Evolutionary conservation across 1,284 basidiomycete genomes (phyloP).

Genomic region (Ustilago hordei): DNA sequence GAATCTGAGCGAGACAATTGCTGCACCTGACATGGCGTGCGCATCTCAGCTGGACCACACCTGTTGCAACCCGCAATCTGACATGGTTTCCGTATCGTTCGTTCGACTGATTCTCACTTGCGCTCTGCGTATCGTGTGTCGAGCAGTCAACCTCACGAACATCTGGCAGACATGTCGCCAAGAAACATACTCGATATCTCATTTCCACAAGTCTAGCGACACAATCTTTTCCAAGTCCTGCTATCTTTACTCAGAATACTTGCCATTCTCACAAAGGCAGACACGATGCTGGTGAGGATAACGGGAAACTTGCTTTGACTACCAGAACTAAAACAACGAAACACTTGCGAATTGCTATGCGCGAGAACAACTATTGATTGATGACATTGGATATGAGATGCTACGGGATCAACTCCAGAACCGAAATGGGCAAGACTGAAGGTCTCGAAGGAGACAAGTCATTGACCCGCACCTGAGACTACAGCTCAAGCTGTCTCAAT

Average conservation of each 20-base stretch:
- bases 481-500: conserved; percentile 34
- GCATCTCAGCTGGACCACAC: no score
- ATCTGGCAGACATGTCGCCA: no score
- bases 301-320: background rate
- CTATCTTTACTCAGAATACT: background rate
- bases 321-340: background rate
- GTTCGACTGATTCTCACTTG: no score
- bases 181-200: no score
- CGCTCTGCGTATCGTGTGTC: no score
- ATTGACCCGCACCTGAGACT: background rate
- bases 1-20: no score
- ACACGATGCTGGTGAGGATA: background rate
- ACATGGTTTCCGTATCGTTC: no score
- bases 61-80: no score
- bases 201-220: background rate
- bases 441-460: background rate
- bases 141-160: no score
- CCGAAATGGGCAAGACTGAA: background rate
- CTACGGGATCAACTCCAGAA: background rate
- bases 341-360: background rate
- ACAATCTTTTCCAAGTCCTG: background rate
- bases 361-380: background rate
- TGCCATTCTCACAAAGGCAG: background rate
- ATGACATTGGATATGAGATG: background rate
- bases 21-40: no score